Percentiles rank a stretch among this genome's conserved stretches.
Evolutionary conservation across 163 green algal genomes (phyloP).

Genomic region (Volvox carteri): DNA sequence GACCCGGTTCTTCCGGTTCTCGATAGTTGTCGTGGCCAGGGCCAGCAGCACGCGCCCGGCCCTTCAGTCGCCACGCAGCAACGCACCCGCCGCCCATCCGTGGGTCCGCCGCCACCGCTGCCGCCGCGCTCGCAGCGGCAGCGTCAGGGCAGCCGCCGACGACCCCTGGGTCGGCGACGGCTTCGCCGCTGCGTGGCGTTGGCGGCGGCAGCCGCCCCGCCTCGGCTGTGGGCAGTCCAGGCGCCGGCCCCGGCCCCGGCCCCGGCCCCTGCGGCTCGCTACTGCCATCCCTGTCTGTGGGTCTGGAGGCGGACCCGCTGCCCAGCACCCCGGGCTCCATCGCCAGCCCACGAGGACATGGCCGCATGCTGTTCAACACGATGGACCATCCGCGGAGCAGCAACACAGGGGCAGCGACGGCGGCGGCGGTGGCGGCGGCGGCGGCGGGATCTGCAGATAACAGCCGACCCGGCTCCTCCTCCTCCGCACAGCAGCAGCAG

Average conservation of each 20-base stretch:
- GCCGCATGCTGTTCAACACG: not conserved
- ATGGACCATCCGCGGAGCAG: conserved; percentile 7
- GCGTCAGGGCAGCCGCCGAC: not conserved
- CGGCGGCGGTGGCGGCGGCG: not conserved
- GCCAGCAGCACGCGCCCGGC: no score
- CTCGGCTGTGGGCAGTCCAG: not conserved
- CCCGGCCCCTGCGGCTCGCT: not conserved
- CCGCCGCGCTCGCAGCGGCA: not conserved
- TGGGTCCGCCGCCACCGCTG: no score
- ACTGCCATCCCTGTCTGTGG: not conserved
- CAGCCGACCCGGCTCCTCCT: not conserved
- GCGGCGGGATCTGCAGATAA: not conserved
- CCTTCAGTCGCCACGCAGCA: no score
- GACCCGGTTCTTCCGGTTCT: no score
- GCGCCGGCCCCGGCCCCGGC: not conserved
- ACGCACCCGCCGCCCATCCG: no score
- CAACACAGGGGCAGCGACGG: not conserved
- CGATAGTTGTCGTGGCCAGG: no score
- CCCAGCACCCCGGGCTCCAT: conserved; percentile 42
- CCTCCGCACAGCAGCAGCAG: not conserved
- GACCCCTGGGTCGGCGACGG: not conserved
- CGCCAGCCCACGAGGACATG: not conserved
- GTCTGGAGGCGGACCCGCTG: not conserved
- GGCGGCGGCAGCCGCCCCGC: not conserved
- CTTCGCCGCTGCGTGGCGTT: no score